phyloP scores from a whole-genome alignment of 192 early-diverging fungal genomes.

The Coemansia reversa region DNA sequence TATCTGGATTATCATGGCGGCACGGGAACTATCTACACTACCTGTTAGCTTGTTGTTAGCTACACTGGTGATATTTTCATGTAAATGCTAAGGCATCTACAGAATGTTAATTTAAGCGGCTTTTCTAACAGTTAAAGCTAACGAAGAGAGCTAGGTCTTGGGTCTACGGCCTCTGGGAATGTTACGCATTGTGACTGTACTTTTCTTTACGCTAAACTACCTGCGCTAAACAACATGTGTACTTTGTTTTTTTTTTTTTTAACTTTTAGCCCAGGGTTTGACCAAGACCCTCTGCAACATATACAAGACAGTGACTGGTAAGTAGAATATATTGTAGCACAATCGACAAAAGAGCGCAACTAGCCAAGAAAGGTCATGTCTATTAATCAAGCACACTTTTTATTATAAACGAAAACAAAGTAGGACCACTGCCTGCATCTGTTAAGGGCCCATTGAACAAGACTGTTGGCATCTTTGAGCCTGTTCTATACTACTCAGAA shows the following conservation, averaged over 20 bases:
- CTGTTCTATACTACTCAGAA: conserved; percentile 50
- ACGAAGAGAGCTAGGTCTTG: no score
- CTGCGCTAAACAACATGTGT: no score
- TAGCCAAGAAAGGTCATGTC: background rate
- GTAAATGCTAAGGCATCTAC: no score
- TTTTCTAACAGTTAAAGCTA: no score
- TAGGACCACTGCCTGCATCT: conserved; percentile 44
- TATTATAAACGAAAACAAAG: background rate
- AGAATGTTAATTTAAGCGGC: no score
- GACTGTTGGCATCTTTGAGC: conserved; percentile 43
- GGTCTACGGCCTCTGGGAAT: no score
- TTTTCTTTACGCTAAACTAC: no score
- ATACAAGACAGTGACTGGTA: conserved; percentile 45
- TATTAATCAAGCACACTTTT: background rate
- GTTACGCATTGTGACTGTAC: no score
- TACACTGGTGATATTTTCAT: no score
- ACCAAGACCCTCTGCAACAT: conserved; percentile 48
- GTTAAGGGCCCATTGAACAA: conserved; percentile 47
- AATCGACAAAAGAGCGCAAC: background rate
- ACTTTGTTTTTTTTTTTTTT: background rate
- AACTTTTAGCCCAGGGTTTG: conserved; percentile 43
- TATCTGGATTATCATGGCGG: no score
- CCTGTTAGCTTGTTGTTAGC: no score
- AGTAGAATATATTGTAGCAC: background rate
- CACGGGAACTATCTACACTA: no score